phyloP scores from a whole-genome alignment of 2,329 filamentous ascomycete species.

The Trichoderma breve region DNA sequence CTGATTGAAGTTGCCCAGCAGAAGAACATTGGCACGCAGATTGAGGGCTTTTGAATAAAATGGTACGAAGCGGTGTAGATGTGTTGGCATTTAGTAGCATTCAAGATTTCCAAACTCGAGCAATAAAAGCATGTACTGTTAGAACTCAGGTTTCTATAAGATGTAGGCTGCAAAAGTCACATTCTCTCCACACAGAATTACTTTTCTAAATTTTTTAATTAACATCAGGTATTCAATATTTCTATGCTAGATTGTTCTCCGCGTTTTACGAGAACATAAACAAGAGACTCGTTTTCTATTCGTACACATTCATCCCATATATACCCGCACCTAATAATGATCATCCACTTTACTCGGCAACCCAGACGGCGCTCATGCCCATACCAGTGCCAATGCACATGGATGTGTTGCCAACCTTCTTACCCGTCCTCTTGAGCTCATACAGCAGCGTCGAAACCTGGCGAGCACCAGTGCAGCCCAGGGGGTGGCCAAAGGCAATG shows the following conservation, averaged over 20 bases:
- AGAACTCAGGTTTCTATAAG: not conserved
- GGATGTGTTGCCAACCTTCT: slow-evolving; percentile 86
- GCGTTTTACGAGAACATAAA: not conserved
- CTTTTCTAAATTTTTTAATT: not conserved
- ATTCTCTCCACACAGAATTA: not conserved
- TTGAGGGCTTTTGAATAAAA: slow-evolving; percentile 36
- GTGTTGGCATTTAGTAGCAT: not conserved
- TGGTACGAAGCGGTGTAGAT: not conserved
- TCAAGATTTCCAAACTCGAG: not conserved
- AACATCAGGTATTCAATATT: not conserved
- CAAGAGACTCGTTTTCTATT: not conserved
- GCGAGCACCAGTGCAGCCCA: slow-evolving; percentile 90
- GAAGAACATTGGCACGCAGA: slow-evolving; percentile 52
- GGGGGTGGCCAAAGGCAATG: slow-evolving; percentile 92
- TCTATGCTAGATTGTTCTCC: not conserved
- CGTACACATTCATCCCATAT: slow-evolving; percentile 6
- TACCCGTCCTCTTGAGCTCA: slow-evolving; percentile 78
- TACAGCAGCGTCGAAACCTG: slow-evolving; percentile 91
- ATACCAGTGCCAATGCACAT: slow-evolving; percentile 98
- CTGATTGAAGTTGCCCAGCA: slow-evolving; percentile 55
- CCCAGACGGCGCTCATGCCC: slow-evolving; percentile 97
- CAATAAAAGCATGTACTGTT: not conserved
- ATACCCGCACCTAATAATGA: not conserved
- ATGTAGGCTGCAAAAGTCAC: not conserved
- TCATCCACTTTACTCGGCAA: slow-evolving; percentile 64